Evolutionary conservation across 768 basidiomycete species (phyloP).

Genomic region (Tylopilus vinaceipallidus): DNA sequence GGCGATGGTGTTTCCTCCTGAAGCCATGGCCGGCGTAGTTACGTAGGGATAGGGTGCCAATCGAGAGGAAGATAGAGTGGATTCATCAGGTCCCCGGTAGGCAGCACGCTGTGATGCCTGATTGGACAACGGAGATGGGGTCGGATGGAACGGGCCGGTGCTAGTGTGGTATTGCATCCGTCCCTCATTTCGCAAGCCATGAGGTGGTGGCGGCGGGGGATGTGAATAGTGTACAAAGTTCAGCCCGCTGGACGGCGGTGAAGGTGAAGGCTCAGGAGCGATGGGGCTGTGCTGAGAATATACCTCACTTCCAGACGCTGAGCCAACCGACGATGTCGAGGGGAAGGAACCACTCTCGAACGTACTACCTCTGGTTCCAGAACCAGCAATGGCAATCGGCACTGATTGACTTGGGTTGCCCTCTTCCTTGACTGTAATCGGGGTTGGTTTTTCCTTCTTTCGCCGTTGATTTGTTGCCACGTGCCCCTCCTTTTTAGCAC

Average conservation of each 20-base stretch:
- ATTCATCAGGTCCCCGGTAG: constrained; percentile 37
- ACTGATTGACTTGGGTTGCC: constrained; percentile 22
- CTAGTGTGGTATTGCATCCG: constrained; percentile 27
- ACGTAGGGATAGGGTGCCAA: constrained; percentile 33
- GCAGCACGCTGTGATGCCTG: constrained; percentile 28
- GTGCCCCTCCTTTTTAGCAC: constrained; percentile 84
- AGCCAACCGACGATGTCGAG: constrained; percentile 49
- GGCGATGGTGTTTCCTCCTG: constrained; percentile 27
- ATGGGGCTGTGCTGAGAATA: constrained; percentile 48
- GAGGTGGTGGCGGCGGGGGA: constrained; percentile 35
- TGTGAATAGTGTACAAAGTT: constrained; percentile 59
- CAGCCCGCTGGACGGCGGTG: constrained; percentile 56
- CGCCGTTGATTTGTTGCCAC: constrained; percentile 49
- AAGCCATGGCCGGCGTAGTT: constrained; percentile 38
- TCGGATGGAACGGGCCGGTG: constrained; percentile 33
- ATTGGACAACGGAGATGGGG: constrained; percentile 42
- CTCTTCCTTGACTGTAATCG: constrained; percentile 29
- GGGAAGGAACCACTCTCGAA: constrained; percentile 50
- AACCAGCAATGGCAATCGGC: constrained; percentile 44
- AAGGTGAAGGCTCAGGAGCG: constrained; percentile 53
- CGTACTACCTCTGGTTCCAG: constrained; percentile 43
- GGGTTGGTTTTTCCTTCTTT: constrained; percentile 54
- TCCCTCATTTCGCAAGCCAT: constrained; percentile 30
- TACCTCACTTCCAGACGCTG: constrained; percentile 56
- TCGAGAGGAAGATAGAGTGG: constrained; percentile 39